phyloP scores from a whole-genome alignment of 176 grass and related monocot genomes.

The Aegilops speltoides region DNA sequence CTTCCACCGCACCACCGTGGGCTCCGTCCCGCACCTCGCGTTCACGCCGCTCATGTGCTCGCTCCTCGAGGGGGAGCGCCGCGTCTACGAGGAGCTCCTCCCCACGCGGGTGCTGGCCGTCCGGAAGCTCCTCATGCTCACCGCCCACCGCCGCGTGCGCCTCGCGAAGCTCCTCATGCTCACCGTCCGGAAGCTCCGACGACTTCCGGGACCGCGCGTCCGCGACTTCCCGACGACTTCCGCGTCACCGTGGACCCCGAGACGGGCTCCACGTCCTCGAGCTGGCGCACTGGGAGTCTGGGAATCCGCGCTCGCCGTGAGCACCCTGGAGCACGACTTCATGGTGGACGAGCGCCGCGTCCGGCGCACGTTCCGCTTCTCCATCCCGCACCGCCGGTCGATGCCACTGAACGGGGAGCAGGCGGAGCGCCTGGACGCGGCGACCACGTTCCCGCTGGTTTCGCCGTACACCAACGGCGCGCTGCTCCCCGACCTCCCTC shows the following conservation, averaged over 20 bases:
- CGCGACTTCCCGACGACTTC: slow-evolving; percentile 63
- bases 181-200: slow-evolving; percentile 69
- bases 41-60: slow-evolving; percentile 73
- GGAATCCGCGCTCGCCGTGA: slow-evolving; percentile 65
- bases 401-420: slow-evolving; percentile 60
- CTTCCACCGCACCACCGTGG: slow-evolving; percentile 53
- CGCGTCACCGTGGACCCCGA: slow-evolving; percentile 64
- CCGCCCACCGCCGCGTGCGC: slow-evolving; percentile 50
- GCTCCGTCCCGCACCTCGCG: slow-evolving; percentile 52
- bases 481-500: slow-evolving; percentile 17
- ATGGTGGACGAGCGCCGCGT: slow-evolving; percentile 54
- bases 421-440: slow-evolving; percentile 49
- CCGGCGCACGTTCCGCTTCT: slow-evolving; percentile 65
- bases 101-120: slow-evolving; percentile 35
- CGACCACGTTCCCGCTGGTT: slow-evolving; percentile 71
- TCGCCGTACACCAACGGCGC: slow-evolving; percentile 76
- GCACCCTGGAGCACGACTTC: slow-evolving; percentile 76
- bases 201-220: slow-evolving; percentile 74
- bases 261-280: slow-evolving; percentile 68
- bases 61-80: slow-evolving; percentile 64
- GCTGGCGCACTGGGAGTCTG: slow-evolving; percentile 72
- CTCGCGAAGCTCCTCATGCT: slow-evolving; percentile 73
- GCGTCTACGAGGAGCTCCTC: slow-evolving; percentile 51
- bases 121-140: slow-evolving; percentile 86
- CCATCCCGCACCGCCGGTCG: slow-evolving; percentile 59